These are phyloP conservation scores for Pichia sp. DNA, from an alignment of 1,139 yeast species.

Conservation along the genomic window DNA sequence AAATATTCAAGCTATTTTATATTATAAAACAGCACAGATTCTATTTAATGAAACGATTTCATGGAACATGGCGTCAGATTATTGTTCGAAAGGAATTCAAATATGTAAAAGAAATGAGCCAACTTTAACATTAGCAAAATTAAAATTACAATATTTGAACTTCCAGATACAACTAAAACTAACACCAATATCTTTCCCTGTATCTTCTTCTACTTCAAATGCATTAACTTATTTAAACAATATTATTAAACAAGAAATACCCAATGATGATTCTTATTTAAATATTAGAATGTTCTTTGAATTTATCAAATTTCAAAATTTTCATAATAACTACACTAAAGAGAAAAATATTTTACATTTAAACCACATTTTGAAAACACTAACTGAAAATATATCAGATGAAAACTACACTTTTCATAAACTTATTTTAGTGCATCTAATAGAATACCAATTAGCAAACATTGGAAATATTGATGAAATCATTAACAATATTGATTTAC, in stretches of 20 bases:
- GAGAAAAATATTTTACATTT: constrained; percentile 30
- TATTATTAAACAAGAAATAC: constrained; percentile 24
- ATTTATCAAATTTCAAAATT: constrained; percentile 30
- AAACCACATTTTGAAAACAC: constrained; percentile 21
- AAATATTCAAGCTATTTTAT: constrained; percentile 30
- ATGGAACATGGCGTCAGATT: constrained; percentile 36
- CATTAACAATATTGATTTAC: constrained; percentile 12
- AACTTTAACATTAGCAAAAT: constrained; percentile 15
- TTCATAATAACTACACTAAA: constrained; percentile 27
- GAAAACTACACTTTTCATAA: constrained; percentile 24
- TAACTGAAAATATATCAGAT: constrained; percentile 13
- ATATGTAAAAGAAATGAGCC: constrained; percentile 31
- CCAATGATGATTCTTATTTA: constrained; percentile 2
- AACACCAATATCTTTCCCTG: background rate
- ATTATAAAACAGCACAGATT: constrained; percentile 34
- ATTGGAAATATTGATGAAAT: constrained; percentile 20
- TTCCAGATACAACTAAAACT: constrained; percentile 31
- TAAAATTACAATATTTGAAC: constrained; percentile 33
- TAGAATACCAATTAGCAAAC: constrained; percentile 11
- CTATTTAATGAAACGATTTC: constrained; percentile 39
- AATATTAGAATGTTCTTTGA: constrained; percentile 28
- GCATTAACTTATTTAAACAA: constrained; percentile 31
- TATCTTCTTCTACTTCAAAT: constrained; percentile 10
- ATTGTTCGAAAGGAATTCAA: constrained; percentile 35
- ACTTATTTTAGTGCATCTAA: constrained; percentile 17